Evolutionary conservation across 495 filamentous ascomycete species (phyloP).

Genomic region (Aspergillus olivimuriae): DNA sequence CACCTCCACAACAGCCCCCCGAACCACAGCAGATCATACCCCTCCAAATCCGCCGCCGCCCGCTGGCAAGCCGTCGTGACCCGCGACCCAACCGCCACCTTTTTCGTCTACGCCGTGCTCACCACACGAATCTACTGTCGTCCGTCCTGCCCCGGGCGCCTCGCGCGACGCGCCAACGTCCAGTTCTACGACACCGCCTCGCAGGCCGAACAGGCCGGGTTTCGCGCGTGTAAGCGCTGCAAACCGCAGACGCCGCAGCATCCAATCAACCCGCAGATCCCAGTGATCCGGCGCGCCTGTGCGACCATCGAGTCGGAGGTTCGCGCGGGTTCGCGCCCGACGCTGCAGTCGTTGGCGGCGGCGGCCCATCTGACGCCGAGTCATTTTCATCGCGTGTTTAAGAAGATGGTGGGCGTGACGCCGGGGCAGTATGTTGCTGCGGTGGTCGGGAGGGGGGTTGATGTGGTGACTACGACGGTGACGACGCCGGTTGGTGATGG

Average conservation of each 20-base stretch:
- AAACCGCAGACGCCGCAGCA: slow-evolving; percentile 39
- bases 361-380: slow-evolving; percentile 50
- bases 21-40: slow-evolving; percentile 10
- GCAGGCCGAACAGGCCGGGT: slow-evolving; percentile 51
- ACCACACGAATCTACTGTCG: slow-evolving; percentile 62
- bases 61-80: slow-evolving; percentile 53
- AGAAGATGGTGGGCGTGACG: slow-evolving; percentile 52
- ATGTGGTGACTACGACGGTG: too few species aligned
- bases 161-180: slow-evolving; percentile 57
- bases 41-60: slow-evolving; percentile 21
- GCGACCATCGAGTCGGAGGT: slow-evolving; percentile 21
- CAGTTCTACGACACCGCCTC: slow-evolving; percentile 50
- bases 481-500: slow-evolving; percentile 5
- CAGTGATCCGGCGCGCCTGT: slow-evolving; percentile 42
- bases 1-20: slow-evolving; percentile 23
- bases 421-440: slow-evolving; percentile 48
- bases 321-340: slow-evolving; percentile 29
- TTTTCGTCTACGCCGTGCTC: slow-evolving; percentile 57
- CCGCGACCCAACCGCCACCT: slow-evolving; percentile 42
- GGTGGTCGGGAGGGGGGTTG: not conserved
- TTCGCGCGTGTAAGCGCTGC: slow-evolving; percentile 60
- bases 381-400: slow-evolving; percentile 60
- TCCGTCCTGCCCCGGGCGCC: slow-evolving; percentile 52
- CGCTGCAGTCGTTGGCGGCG: slow-evolving; percentile 44
- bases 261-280: slow-evolving; percentile 35